phyloP scores from a whole-genome alignment of 2,329 filamentous ascomycete genomes.

The Ceratocystiopsis sp. region DNA sequence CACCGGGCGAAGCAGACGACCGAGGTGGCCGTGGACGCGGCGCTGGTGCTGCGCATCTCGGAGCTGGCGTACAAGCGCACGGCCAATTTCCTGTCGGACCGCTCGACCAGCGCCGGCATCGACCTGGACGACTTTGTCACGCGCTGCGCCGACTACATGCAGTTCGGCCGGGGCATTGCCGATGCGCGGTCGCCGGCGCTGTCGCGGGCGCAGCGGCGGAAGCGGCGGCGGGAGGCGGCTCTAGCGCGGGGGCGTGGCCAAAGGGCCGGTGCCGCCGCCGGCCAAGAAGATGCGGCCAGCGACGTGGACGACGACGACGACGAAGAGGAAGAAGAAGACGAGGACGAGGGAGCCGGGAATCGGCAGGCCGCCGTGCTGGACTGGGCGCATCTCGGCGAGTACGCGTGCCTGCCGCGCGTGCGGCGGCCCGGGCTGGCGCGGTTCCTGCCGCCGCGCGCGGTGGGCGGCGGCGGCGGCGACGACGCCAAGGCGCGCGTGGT shows the following conservation, averaged over 20 bases:
- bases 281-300: background rate
- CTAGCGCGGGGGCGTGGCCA: slow-evolving; percentile 19
- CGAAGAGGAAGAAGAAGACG: slow-evolving; percentile 47
- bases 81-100: slow-evolving; percentile 52
- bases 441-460: slow-evolving; percentile 58
- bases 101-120: slow-evolving; percentile 51
- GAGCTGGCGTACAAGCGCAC: slow-evolving; percentile 70
- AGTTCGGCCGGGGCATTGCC: slow-evolving; percentile 39
- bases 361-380: slow-evolving; percentile 54
- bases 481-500: slow-evolving; percentile 66
- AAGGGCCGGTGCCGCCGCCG: slow-evolving; percentile 2
- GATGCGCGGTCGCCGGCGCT: slow-evolving; percentile 33
- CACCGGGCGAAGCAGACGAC: slow-evolving; percentile 66
- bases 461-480: slow-evolving; percentile 75
- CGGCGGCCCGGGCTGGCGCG: slow-evolving; percentile 60
- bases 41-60: slow-evolving; percentile 64
- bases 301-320: slow-evolving; percentile 23
- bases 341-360: slow-evolving; percentile 39
- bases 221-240: slow-evolving; percentile 25
- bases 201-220: slow-evolving; percentile 30
- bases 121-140: slow-evolving; percentile 86
- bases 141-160: slow-evolving; percentile 82
- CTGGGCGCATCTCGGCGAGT: slow-evolving; percentile 69
- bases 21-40: slow-evolving; percentile 80
- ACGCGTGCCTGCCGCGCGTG: slow-evolving; percentile 57